Percentiles rank a stretch among this genome's conserved stretches.
Conservation (phyloP, 2,329 filamentous ascomycete species). For the Aspergillus proliferans region DNA sequence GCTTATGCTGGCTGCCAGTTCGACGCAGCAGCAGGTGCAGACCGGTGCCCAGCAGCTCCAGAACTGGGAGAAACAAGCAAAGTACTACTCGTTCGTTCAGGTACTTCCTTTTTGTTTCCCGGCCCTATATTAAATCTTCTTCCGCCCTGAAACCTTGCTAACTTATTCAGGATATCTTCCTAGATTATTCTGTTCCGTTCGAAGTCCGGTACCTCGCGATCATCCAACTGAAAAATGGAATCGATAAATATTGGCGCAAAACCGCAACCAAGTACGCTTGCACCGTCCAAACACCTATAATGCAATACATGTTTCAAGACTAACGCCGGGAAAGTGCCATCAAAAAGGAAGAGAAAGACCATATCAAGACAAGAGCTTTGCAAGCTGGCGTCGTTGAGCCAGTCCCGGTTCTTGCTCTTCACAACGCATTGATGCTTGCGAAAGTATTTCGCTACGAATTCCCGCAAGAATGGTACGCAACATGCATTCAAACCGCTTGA, state of each 20-base stretch:
- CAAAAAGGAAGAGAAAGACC: slow-evolving; percentile 63
- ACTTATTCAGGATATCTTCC: slow-evolving; percentile 61
- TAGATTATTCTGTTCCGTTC: slow-evolving; percentile 68
- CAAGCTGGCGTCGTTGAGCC: slow-evolving; percentile 71
- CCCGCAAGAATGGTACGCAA: slow-evolving; percentile 67
- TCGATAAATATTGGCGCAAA: slow-evolving; percentile 89
- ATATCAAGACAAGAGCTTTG: slow-evolving; percentile 69
- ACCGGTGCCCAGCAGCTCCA: slow-evolving; percentile 63
- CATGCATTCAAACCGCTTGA: not conserved
- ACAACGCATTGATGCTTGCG: slow-evolving; percentile 80
- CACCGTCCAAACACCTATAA: not conserved
- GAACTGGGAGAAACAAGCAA: slow-evolving; percentile 61
- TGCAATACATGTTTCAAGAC: slow-evolving; percentile 1
- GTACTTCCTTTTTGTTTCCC: slow-evolving; percentile 34
- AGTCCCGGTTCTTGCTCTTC: slow-evolving; percentile 68
- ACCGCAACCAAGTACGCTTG: slow-evolving; percentile 58
- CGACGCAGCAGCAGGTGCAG: slow-evolving; percentile 59
- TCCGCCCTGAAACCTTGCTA: not conserved
- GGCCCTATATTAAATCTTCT: not conserved
- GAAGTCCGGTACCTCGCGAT: slow-evolving; percentile 83
- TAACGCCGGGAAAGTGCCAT: slow-evolving; percentile 46
- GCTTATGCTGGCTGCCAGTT: slow-evolving; percentile 58
- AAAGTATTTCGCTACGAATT: slow-evolving; percentile 89
- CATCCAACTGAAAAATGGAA: slow-evolving; percentile 93
- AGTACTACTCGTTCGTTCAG: slow-evolving; percentile 65